Conservation (phyloP, 768 basidiomycete genomes). For the Hericium coralloides region DNA sequence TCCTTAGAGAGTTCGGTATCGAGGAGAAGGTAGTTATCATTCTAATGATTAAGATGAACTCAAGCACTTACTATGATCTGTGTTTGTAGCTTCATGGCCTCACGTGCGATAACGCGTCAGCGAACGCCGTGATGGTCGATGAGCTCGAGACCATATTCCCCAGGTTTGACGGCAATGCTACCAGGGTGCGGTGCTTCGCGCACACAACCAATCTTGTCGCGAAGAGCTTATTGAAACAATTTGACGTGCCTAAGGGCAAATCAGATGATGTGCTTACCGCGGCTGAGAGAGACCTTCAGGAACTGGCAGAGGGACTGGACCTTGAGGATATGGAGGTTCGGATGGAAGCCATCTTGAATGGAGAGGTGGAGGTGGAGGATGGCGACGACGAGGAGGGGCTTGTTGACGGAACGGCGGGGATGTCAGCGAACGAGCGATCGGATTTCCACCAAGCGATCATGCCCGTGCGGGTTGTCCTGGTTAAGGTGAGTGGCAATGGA, state of each 20-base stretch:
- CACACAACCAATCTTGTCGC: constrained; percentile 31
- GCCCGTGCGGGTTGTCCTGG: too few relatives aligned
- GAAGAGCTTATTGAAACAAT: constrained; percentile 23
- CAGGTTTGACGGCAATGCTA: constrained; percentile 16
- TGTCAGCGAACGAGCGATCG: too few relatives aligned
- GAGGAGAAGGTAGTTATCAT: constrained; percentile 12
- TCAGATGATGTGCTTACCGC: too few relatives aligned
- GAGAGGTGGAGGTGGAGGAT: too few relatives aligned
- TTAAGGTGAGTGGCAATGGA: too few relatives aligned
- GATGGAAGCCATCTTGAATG: too few relatives aligned
- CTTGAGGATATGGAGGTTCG: too few relatives aligned
- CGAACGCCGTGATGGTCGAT: constrained; percentile 27
- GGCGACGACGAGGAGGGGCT: too few relatives aligned
- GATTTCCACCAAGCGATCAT: too few relatives aligned
- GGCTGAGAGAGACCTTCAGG: too few relatives aligned
- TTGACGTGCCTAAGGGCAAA: constrained; percentile 21
- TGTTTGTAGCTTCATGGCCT: constrained; percentile 1
- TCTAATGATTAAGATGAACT: neutral
- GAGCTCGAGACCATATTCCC: constrained; percentile 17
- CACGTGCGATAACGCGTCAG: constrained; percentile 28
- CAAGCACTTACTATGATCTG: constrained; percentile 16
- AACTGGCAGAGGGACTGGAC: too few relatives aligned
- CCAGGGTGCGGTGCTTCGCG: constrained; percentile 26
- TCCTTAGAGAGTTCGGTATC: constrained; percentile 20
- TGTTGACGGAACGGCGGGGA: too few relatives aligned